Percentiles rank a stretch among this genome's conserved stretches.
Evolutionary conservation across 1,139 yeast genomes (phyloP).

Genomic region (Kurtzmaniella quercitrusa): DNA sequence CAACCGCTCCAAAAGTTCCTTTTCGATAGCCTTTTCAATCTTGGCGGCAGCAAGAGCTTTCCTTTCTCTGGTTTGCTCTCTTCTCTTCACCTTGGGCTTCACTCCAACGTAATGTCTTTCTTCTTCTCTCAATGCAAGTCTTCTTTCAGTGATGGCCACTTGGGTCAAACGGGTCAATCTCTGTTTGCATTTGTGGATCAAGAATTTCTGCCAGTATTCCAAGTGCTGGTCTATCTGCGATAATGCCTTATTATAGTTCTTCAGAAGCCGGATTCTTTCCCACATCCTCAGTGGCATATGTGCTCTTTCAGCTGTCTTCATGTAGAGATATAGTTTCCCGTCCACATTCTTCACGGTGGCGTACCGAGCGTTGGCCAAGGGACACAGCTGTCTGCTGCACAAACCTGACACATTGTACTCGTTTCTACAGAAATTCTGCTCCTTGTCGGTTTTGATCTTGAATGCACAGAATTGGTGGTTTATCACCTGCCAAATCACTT

Average conservation of each 20-base stretch:
- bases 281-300: conserved; percentile 91
- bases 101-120: conserved; percentile 91
- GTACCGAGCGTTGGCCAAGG: conserved; percentile 90
- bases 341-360: conserved; percentile 90
- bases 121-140: conserved; percentile 84
- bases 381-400: conserved; percentile 91
- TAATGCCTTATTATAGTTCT: conserved; percentile 83
- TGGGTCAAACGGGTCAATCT: conserved; percentile 91
- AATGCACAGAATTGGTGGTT: conserved; percentile 88
- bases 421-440: conserved; percentile 80
- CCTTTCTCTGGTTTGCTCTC: conserved; percentile 91
- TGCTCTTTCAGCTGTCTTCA: conserved; percentile 97
- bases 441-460: conserved; percentile 75
- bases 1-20: conserved; percentile 86
- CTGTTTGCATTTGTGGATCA: conserved; percentile 92
- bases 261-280: conserved; percentile 88
- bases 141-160: conserved; percentile 93
- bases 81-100: conserved; percentile 88
- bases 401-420: conserved; percentile 89
- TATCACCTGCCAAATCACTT: conserved; percentile 87
- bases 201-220: conserved; percentile 88
- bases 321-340: conserved; percentile 84
- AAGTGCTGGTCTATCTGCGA: conserved; percentile 83
- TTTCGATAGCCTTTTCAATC: conserved; percentile 93
- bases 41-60: conserved; percentile 96